phyloP scores from a whole-genome alignment of 108 stramenopile genomes.

The Cyclostephanos tholiformis region DNA sequence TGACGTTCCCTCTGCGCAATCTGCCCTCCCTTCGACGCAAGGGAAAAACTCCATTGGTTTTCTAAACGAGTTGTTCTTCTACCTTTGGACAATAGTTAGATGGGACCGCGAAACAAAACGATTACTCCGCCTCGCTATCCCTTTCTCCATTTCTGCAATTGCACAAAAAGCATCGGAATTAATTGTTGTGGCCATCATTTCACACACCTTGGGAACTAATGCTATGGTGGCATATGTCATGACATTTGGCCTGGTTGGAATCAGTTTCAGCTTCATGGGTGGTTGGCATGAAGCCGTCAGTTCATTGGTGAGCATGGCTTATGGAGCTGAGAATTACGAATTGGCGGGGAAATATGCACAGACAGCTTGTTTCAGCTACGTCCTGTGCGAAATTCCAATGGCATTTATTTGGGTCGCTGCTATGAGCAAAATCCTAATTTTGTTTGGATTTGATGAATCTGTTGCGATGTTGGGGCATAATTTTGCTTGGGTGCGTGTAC shows the following conservation, averaged over 20 bases:
- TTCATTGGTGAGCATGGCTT: constrained; percentile 41
- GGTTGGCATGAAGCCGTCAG: constrained; percentile 35
- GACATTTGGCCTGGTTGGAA: constrained; percentile 35
- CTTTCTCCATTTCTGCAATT: constrained; percentile 33
- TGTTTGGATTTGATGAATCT: constrained; percentile 36
- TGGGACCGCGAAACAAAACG: constrained; percentile 43
- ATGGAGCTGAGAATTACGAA: constrained; percentile 40
- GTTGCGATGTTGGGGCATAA: constrained; percentile 14
- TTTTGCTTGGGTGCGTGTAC: constrained; percentile 33
- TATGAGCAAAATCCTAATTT: constrained; percentile 26
- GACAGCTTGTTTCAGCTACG: constrained; percentile 11
- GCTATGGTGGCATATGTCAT: constrained; percentile 44
- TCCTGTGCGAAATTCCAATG: constrained; percentile 30
- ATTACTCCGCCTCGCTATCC: constrained; percentile 33
- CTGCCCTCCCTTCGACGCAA: neutral
- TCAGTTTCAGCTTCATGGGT: constrained; percentile 33
- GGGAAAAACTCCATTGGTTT: neutral
- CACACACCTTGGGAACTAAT: constrained; percentile 39
- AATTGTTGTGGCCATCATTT: constrained; percentile 27
- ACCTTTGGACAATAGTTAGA: neutral
- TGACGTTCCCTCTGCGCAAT: neutral
- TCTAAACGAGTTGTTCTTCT: neutral
- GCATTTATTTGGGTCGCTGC: constrained; percentile 27
- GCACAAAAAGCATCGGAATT: constrained; percentile 22
- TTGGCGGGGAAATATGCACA: constrained; percentile 40